Evolutionary conservation across 1,284 basidiomycete genomes (phyloP).

Genomic region (Meira nashicola): DNA sequence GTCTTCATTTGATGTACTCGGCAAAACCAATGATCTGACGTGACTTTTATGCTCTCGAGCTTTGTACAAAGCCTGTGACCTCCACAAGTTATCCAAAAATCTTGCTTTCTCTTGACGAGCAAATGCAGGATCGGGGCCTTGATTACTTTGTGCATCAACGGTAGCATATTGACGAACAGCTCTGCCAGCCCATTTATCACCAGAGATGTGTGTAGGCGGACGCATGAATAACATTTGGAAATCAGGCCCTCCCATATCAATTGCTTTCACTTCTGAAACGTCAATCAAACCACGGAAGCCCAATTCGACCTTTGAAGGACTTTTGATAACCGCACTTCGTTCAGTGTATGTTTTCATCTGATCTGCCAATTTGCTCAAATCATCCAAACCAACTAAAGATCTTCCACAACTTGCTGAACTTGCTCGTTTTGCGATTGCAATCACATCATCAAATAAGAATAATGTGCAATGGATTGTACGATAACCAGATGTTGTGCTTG

Average conservation of each 20-base stretch:
- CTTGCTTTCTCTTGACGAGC: slow-evolving; percentile 40
- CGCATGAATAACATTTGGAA: slow-evolving; percentile 64
- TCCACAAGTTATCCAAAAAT: slow-evolving; percentile 50
- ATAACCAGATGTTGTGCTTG: slow-evolving; percentile 71
- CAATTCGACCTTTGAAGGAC: slow-evolving; percentile 66
- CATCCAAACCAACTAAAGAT: slow-evolving; percentile 74
- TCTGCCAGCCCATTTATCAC: slow-evolving; percentile 34
- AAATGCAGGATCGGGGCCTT: slow-evolving; percentile 7
- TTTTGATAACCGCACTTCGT: slow-evolving; percentile 43
- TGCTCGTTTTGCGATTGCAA: slow-evolving; percentile 84
- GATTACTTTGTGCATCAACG: slow-evolving; percentile 20
- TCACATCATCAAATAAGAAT: slow-evolving; percentile 89
- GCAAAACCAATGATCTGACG: slow-evolving; percentile 28
- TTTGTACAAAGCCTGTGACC: slow-evolving; percentile 45
- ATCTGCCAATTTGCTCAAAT: slow-evolving; percentile 66
- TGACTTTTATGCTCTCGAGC: slow-evolving; percentile 28
- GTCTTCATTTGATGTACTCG: slow-evolving; percentile 18
- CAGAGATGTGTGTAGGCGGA: slow-evolving; percentile 26
- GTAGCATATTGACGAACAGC: slow-evolving; percentile 37
- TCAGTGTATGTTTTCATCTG: slow-evolving; percentile 47
- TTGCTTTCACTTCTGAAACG: slow-evolving; percentile 73
- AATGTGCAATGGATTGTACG: slow-evolving; percentile 72
- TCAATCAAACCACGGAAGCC: slow-evolving; percentile 80
- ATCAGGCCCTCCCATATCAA: slow-evolving; percentile 57
- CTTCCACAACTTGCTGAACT: slow-evolving; percentile 68